These are phyloP conservation scores for Yamadazyma blattariae DNA, from an alignment of 1,139 yeast species.

Conservation along the genomic window DNA sequence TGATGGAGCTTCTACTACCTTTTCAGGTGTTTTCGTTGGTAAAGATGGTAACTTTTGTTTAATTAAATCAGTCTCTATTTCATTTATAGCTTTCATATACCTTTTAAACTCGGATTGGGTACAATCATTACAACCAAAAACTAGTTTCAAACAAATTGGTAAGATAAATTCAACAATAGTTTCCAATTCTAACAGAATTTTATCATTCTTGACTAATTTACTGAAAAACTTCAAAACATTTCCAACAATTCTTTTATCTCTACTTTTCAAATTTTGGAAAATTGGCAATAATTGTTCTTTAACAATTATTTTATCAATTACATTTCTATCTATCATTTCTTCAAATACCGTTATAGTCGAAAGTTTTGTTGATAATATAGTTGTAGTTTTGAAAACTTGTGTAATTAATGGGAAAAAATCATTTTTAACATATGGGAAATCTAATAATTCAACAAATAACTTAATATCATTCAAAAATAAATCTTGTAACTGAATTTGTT, in stretches of 20 bases:
- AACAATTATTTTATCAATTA: conserved; percentile 70
- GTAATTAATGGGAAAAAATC: conserved; percentile 71
- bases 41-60: conserved; percentile 29
- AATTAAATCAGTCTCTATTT: conserved; percentile 28
- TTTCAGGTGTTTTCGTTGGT: conserved; percentile 16
- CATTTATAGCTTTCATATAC: conserved; percentile 25
- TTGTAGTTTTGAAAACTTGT: conserved; percentile 75
- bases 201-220: conserved; percentile 37
- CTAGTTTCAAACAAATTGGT: conserved; percentile 36
- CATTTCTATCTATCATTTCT: conserved; percentile 51
- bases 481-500: conserved; percentile 53
- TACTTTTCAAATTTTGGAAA: conserved; percentile 68
- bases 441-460: conserved; percentile 48
- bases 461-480: conserved; percentile 47
- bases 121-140: conserved; percentile 44
- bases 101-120: conserved; percentile 32
- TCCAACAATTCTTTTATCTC: conserved; percentile 66
- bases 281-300: conserved; percentile 78
- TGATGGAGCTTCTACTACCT: conserved; percentile 4
- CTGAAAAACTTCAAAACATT: conserved; percentile 54
- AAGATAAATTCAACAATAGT: conserved; percentile 34
- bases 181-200: conserved; percentile 36
- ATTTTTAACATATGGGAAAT: conserved; percentile 72
- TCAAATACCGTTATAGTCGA: conserved; percentile 67
- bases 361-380: conserved; percentile 73